A percentile compares a stretch with the other conserved stretches of the same genome.
phyloP scores from a whole-genome alignment of 768 basidiomycete species.

The Russula brevipes region DNA sequence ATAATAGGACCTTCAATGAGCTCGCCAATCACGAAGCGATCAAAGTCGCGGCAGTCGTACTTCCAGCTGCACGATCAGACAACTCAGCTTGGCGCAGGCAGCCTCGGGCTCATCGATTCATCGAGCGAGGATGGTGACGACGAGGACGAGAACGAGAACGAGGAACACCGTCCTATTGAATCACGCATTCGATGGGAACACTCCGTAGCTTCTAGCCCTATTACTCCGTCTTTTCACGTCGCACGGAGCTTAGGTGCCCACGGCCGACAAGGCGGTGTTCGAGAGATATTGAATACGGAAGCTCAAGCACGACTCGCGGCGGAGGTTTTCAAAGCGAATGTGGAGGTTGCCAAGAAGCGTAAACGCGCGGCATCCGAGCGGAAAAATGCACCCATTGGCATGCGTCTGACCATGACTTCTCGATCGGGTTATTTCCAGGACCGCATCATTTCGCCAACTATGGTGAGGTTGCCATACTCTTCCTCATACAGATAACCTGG shows the following conservation, averaged over 20 bases:
- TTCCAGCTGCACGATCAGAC: conserved; percentile 5
- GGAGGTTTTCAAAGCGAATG: conserved; percentile 20
- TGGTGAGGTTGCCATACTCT: conserved; percentile 55
- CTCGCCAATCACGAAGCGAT: conserved; percentile 8
- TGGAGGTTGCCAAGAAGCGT: conserved; percentile 21
- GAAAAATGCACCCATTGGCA: conserved; percentile 60
- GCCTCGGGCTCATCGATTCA: conserved; percentile 4
- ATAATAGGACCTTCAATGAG: conserved; percentile 25
- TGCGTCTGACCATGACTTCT: conserved; percentile 91
- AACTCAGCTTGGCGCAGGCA: neutral
- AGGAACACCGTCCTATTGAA: conserved; percentile 70
- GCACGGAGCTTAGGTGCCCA: neutral
- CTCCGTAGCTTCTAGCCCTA: conserved; percentile 2
- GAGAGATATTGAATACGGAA: conserved; percentile 7
- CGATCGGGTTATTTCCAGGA: conserved; percentile 92
- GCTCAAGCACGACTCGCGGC: conserved; percentile 20
- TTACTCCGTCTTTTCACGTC: neutral
- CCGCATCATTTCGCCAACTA: conserved; percentile 87
- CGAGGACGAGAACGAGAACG: conserved; percentile 32
- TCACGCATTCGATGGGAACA: conserved; percentile 50
- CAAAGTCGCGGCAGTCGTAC: conserved; percentile 20
- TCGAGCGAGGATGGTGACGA: conserved; percentile 37
- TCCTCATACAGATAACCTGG: conserved; percentile 3
- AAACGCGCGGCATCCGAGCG: conserved; percentile 21
- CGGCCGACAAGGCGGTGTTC: neutral